Evolutionary conservation across 2,329 filamentous ascomycete genomes (phyloP).

Genomic region (Diaporthe citri): DNA sequence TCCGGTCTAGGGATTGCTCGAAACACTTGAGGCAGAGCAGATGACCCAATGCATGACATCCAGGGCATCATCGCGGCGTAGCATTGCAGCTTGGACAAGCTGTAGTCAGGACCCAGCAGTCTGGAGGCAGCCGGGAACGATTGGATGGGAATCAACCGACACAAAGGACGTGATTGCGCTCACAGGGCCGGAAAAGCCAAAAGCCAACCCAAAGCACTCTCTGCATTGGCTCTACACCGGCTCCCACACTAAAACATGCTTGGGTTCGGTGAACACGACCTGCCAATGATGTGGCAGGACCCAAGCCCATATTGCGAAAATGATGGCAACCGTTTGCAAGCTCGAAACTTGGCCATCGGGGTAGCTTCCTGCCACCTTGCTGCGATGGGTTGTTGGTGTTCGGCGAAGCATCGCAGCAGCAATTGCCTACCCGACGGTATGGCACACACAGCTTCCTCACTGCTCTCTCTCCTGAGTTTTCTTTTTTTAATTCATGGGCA

Average conservation of each 20-base stretch:
- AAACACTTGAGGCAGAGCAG: slow-evolving; percentile 14
- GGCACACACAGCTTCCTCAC: slow-evolving; percentile 37
- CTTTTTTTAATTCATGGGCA: slow-evolving; percentile 43
- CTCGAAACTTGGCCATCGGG: slow-evolving; percentile 10
- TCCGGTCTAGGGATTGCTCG: not conserved
- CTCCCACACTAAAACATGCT: slow-evolving; percentile 24
- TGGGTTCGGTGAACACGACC: slow-evolving; percentile 16
- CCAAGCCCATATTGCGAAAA: not conserved
- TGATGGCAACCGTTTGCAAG: slow-evolving; percentile 7
- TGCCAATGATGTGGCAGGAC: slow-evolving; percentile 6
- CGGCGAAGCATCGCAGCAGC: not conserved
- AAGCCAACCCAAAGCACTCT: not conserved
- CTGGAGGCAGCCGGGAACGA: slow-evolving; percentile 35
- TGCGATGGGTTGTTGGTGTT: not conserved
- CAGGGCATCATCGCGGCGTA: slow-evolving; percentile 27
- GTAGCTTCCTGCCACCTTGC: not conserved
- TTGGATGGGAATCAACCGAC: slow-evolving; percentile 23
- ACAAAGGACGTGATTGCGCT: slow-evolving; percentile 7
- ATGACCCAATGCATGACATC: slow-evolving; percentile 31
- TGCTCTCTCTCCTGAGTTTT: slow-evolving; percentile 39
- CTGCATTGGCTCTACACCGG: slow-evolving; percentile 23
- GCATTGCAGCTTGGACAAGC: slow-evolving; percentile 26
- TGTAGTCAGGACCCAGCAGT: slow-evolving; percentile 31
- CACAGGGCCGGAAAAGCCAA: not conserved
- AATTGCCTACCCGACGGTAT: not conserved